Evolutionary conservation across 2,329 filamentous ascomycete genomes (phyloP).

Genomic region (Cercospora zeina): DNA sequence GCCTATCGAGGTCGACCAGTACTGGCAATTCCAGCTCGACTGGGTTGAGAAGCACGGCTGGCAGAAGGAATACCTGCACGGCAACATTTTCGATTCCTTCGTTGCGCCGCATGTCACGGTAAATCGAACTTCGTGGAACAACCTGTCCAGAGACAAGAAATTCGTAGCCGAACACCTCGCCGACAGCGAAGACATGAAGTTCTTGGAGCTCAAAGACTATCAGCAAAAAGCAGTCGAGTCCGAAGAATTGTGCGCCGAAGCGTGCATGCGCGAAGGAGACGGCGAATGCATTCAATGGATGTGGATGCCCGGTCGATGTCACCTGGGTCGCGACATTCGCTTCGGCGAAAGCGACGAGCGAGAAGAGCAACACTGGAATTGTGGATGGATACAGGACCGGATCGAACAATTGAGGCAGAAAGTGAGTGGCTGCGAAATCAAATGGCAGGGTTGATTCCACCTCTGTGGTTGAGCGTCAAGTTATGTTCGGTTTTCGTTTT

Average conservation of each 20-base stretch:
- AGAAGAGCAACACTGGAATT: conserved; percentile 36
- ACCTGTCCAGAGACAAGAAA: conserved; percentile 37
- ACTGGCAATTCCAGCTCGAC: conserved; percentile 39
- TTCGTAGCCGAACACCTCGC: conserved; percentile 31
- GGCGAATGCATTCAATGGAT: conserved; percentile 42
- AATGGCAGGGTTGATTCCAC: conserved; percentile 26
- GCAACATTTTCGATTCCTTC: conserved; percentile 41
- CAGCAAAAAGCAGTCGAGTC: conserved; percentile 35
- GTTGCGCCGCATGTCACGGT: conserved; percentile 36
- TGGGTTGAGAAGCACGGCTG: conserved; percentile 39
- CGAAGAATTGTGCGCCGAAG: conserved; percentile 36
- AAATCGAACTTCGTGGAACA: conserved; percentile 41
- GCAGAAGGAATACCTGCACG: conserved; percentile 38
- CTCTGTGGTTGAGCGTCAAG: neutral
- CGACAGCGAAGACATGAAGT: conserved; percentile 28
- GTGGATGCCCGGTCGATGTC: conserved; percentile 39
- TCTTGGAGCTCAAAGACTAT: conserved; percentile 28
- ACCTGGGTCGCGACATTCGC: conserved; percentile 37
- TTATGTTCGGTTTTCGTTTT: neutral
- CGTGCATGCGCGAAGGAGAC: conserved; percentile 31
- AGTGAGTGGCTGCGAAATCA: conserved; percentile 31
- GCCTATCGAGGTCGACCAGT: conserved; percentile 35
- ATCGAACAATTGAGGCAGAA: conserved; percentile 31
- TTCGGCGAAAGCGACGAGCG: conserved; percentile 40
- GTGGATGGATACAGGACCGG: conserved; percentile 38